Conservation (phyloP, 768 basidiomycete genomes). For the Bullera alba region DNA sequence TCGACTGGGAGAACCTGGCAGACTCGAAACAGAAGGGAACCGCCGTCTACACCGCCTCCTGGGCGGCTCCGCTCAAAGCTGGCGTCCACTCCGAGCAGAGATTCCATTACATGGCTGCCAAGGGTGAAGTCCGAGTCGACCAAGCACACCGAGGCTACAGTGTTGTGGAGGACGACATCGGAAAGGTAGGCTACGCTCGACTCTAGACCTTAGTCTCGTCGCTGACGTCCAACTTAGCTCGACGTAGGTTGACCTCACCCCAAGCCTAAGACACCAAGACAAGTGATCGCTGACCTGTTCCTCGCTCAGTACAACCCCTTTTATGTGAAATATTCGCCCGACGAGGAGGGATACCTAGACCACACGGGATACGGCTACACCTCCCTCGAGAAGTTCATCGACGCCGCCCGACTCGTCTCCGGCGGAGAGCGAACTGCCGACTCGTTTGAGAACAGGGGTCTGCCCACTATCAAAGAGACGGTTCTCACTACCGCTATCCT, state of each 20-base stretch:
- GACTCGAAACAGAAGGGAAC: slow-evolving; percentile 71
- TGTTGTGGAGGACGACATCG: slow-evolving; percentile 73
- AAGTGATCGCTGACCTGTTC: not conserved
- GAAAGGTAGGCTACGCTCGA: slow-evolving; percentile 58
- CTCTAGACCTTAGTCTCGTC: slow-evolving; percentile 46
- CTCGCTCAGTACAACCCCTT: slow-evolving; percentile 59
- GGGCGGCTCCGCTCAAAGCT: slow-evolving; percentile 80
- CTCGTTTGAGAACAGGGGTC: slow-evolving; percentile 69
- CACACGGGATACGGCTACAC: slow-evolving; percentile 87
- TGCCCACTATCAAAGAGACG: slow-evolving; percentile 84
- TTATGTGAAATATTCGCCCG: slow-evolving; percentile 86
- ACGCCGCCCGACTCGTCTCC: slow-evolving; percentile 62
- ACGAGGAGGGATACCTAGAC: slow-evolving; percentile 77
- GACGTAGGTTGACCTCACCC: slow-evolving; percentile 8
- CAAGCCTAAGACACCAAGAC: no score
- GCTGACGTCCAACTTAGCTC: not conserved
- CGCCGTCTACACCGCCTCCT: slow-evolving; percentile 79
- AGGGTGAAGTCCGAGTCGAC: slow-evolving; percentile 88
- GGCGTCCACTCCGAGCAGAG: slow-evolving; percentile 87
- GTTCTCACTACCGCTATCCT: slow-evolving; percentile 53
- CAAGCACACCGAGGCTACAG: slow-evolving; percentile 93
- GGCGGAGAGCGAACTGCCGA: slow-evolving; percentile 59
- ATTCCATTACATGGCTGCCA: slow-evolving; percentile 93
- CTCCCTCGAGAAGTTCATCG: slow-evolving; percentile 87
- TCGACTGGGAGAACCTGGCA: slow-evolving; percentile 80